Conservation (phyloP, 2,329 filamentous ascomycete genomes). For the Aspergillus ochraceus region DNA sequence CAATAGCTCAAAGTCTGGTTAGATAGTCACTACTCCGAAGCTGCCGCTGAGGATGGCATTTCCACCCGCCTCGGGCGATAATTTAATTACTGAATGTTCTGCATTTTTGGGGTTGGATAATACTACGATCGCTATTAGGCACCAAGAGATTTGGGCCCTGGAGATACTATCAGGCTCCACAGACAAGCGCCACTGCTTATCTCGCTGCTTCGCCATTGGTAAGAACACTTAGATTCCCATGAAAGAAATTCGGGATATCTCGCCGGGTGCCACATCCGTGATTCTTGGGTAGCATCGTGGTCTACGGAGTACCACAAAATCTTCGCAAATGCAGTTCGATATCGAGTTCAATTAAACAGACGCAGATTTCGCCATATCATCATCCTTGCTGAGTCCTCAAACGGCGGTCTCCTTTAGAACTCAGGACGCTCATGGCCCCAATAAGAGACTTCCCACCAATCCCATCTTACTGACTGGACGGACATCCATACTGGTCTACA, state of each 20-base stretch:
- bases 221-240: background rate
- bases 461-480: background rate
- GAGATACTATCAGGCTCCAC: background rate
- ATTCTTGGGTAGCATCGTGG: background rate
- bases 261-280: too few relatives aligned
- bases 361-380: background rate
- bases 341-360: background rate
- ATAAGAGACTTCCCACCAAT: background rate
- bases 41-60: background rate
- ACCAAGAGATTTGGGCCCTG: background rate
- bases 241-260: background rate
- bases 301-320: background rate
- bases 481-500: background rate
- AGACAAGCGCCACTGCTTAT: background rate
- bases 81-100: too few relatives aligned
- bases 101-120: background rate
- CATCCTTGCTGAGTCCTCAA: background rate
- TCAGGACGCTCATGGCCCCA: background rate
- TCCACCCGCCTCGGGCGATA: background rate
- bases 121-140: background rate
- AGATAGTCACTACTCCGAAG: background rate
- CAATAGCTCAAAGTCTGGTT: background rate
- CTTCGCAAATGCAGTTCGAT: too few relatives aligned
- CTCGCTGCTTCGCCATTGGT: background rate
- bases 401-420: background rate